Evolutionary conservation across 75 land plant species (phyloP).

Genomic region (Adiantum capillusveneris): DNA sequence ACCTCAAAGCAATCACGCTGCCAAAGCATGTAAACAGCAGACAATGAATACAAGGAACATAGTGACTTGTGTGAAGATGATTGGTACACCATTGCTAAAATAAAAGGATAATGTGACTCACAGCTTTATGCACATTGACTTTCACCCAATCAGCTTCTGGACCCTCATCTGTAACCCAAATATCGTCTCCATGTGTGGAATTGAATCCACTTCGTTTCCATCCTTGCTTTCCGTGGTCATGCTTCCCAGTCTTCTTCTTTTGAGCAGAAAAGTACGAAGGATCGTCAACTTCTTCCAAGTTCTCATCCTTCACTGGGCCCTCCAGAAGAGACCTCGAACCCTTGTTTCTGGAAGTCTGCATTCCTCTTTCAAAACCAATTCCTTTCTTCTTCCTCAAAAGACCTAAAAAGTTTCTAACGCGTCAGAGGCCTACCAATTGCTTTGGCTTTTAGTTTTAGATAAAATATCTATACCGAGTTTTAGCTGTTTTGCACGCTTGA

Average conservation of each 20-base stretch:
- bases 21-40: constrained; percentile 10
- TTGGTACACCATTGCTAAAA: too few relatives aligned
- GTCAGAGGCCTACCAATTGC: too few relatives aligned
- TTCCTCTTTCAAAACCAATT: constrained; percentile 32
- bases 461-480: not conserved
- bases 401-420: constrained; percentile 16
- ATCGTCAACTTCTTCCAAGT: constrained; percentile 1
- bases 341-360: constrained; percentile 35
- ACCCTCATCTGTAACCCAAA: constrained; percentile 70
- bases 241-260: constrained; percentile 10
- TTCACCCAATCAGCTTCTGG: constrained; percentile 95
- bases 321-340: not conserved
- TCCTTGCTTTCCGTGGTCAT: constrained; percentile 5
- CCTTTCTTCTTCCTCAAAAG: constrained; percentile 38
- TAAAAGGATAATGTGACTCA: constrained; percentile 46
- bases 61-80: too few relatives aligned
- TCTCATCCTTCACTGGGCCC: constrained; percentile 5
- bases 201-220: not conserved
- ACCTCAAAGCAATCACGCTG: constrained; percentile 95
- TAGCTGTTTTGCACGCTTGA: constrained; percentile 3
- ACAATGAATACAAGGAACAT: too few relatives aligned
- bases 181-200: constrained; percentile 18
- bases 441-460: too few relatives aligned
- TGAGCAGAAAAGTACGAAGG: not conserved
- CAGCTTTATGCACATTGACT: constrained; percentile 78